Base-by-base conservation (phyloP, 2,329 filamentous ascomycete genomes). In the Paraphaeosphaeria sporulosa region DNA sequence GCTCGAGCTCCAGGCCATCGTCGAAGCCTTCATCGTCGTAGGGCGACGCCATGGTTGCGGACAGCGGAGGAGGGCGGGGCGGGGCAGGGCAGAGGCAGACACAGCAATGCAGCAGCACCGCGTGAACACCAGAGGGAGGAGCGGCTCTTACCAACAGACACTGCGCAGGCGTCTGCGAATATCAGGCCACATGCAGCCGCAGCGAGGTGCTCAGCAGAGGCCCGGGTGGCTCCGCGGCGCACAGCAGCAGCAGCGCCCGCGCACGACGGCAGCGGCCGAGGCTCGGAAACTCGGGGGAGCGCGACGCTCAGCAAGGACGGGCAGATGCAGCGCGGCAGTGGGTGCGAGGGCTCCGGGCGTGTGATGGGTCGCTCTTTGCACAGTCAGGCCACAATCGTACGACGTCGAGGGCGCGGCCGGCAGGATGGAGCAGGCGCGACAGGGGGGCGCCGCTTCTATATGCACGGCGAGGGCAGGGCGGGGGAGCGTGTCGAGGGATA, bases 221-320 rank as follows among this genome's bases (percentile, higher is more conserved):
- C 8, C 38, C 38, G 38, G 38, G 38, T 40, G 12, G 36, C 25
- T 21, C 30, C 6, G n/a, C 30, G 48, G 6, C 50, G 79, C 36
- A 17, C 80, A 75, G 21, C 40, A 21, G 19, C 82, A 87, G 85
- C 83, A 43, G 27, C 27, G 27, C 81, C 67, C 44, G 21, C 21
- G 25, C 21, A 12, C 21, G 44, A 47, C 30, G 44, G 44, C 44
- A 30, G 44, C 44, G 44, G 19, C 44, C 23, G 23, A 23, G 25
- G 44, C 44, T 47, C 44, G 44, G 25, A 21, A 10, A 9, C n/a
- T 19, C 40, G 40, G n/a, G 4, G 40, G n/a, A n/a, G n/a, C 27
- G 4, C 27, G 8, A 30, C 8, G 27, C 27, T 30, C 36, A 12
- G 36, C 10, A 7, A 38, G 36, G n/a, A 43, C 40, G 19, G 40